These are phyloP conservation scores for Barbarea vulgaris DNA, from an alignment of 345 rosid genomes.

Conservation along the genomic window DNA sequence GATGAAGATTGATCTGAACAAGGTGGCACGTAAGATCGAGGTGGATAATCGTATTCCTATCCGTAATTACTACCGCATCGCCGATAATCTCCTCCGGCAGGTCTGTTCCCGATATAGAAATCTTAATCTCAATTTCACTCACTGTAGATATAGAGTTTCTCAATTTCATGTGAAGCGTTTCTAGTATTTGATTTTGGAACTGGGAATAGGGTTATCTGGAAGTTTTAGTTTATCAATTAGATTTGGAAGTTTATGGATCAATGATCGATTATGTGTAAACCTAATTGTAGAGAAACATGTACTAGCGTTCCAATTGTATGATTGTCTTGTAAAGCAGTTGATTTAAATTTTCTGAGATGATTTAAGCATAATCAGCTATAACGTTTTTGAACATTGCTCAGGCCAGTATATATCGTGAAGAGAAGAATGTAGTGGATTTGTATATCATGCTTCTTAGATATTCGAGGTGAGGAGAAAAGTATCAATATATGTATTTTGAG, in stretches of 20 bases:
- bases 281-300: no score
- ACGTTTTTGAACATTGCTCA: slow-evolving; percentile 36
- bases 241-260: not conserved
- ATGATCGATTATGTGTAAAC: slow-evolving; percentile 11
- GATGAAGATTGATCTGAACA: slow-evolving; percentile 74
- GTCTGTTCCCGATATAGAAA: slow-evolving; percentile 36
- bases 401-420: slow-evolving; percentile 82
- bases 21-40: slow-evolving; percentile 63
- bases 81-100: slow-evolving; percentile 93
- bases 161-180: not conserved
- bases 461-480: slow-evolving; percentile 58
- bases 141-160: not conserved
- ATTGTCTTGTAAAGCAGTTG: not conserved
- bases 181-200: slow-evolving; percentile 11
- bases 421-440: slow-evolving; percentile 87
- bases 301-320: not conserved
- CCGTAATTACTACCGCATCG: slow-evolving; percentile 77
- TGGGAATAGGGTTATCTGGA: not conserved
- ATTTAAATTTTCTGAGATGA: no score
- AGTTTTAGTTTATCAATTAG: slow-evolving; percentile 4
- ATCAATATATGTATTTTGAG: not conserved
- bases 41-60: slow-evolving; percentile 87
- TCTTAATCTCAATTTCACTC: not conserved
- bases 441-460: slow-evolving; percentile 86
- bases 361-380: not conserved